Conservation (phyloP, 2,329 filamentous ascomycete genomes). For the Teratosphaeria pseudoeucalypti region DNA sequence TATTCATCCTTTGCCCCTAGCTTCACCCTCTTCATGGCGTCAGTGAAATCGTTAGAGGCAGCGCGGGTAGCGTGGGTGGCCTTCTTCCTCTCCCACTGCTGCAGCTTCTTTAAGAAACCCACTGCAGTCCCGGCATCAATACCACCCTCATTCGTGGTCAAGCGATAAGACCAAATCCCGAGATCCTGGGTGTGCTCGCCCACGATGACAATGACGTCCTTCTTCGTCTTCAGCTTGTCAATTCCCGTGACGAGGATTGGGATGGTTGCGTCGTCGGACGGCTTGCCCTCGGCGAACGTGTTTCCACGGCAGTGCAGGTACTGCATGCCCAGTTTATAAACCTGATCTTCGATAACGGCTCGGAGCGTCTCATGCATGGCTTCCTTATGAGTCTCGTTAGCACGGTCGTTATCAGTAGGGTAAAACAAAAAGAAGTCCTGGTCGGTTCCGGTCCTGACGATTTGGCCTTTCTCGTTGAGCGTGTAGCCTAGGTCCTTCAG, state of each 20-base stretch:
- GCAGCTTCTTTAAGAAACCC: conserved; percentile 45
- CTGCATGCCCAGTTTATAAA: conserved; percentile 12
- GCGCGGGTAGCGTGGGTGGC: not conserved
- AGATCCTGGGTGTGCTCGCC: conserved; percentile 63
- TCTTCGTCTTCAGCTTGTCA: conserved; percentile 42
- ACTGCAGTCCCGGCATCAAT: conserved; percentile 62
- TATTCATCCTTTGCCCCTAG: not conserved
- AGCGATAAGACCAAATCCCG: conserved; percentile 62
- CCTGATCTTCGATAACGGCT: conserved; percentile 12
- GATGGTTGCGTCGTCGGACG: conserved; percentile 47
- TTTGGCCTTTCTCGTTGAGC: conserved; percentile 11
- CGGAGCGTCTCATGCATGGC: conserved; percentile 47
- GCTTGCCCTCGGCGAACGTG: conserved; percentile 4
- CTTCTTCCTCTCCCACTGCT: conserved; percentile 7
- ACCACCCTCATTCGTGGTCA: conserved; percentile 52
- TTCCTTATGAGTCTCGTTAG: conserved; percentile 62
- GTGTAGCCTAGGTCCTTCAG: conserved; percentile 61
- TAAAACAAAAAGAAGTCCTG: conserved; percentile 61
- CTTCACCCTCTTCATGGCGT: not conserved
- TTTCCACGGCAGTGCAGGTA: conserved; percentile 17
- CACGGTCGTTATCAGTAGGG: conserved; percentile 60
- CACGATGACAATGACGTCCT: conserved; percentile 59
- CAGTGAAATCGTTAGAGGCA: not conserved
- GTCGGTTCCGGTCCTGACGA: conserved; percentile 7
- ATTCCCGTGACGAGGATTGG: conserved; percentile 52